Evolutionary conservation across 2,329 filamentous ascomycete genomes (phyloP).

Genomic region (Epichloe coenophiala): DNA sequence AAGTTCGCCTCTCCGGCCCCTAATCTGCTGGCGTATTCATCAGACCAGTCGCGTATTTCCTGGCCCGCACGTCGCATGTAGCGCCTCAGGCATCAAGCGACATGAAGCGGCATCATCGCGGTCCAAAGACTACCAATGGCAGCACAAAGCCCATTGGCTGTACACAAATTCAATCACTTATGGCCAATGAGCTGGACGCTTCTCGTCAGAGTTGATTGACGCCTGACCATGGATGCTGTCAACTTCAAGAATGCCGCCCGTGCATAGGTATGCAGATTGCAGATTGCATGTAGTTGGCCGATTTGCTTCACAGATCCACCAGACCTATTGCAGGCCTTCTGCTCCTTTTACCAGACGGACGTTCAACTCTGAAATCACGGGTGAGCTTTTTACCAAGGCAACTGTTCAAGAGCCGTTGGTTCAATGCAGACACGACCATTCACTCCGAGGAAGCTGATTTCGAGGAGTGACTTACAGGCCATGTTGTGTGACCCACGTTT

Average conservation of each 20-base stretch:
- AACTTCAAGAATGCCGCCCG: background rate
- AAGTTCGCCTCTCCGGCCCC: no score
- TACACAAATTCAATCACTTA: background rate
- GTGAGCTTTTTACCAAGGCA: background rate
- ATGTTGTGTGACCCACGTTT: background rate
- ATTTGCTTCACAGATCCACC: no score
- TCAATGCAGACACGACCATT: background rate
- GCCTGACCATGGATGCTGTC: background rate
- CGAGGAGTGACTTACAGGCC: constrained; percentile 1
- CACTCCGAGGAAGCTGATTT: background rate
- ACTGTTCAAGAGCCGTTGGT: background rate
- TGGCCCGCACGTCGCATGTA: constrained; percentile 6
- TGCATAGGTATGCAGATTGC: no score
- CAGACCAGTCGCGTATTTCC: constrained; percentile 15
- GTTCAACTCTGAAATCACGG: no score
- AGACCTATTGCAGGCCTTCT: no score
- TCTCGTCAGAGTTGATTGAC: background rate
- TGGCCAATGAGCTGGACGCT: constrained; percentile 1
- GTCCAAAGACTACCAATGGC: constrained; percentile 4
- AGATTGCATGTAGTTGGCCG: no score
- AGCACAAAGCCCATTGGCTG: constrained; percentile 1
- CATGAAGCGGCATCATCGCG: constrained; percentile 1
- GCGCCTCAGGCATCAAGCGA: constrained; percentile 18
- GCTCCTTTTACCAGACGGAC: no score
- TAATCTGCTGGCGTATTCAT: constrained; percentile 11